These are phyloP conservation scores for Penicillium cosmopolitanum DNA, from an alignment of 495 filamentous ascomycete species.

Conservation along the genomic window DNA sequence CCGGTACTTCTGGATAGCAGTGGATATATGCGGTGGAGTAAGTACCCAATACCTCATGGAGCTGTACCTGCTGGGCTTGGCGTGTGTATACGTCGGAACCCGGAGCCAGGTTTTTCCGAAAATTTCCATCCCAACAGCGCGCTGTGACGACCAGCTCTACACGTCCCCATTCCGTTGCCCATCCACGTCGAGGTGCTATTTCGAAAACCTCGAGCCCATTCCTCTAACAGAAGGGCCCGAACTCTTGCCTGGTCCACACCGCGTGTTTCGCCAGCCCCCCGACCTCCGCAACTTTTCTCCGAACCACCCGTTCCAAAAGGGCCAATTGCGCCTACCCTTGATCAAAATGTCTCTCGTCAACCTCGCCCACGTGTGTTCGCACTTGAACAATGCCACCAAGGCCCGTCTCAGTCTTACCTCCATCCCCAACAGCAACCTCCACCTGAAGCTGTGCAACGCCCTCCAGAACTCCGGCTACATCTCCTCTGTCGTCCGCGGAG, in stretches of 20 bases:
- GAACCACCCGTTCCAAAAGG: conserved; percentile 25
- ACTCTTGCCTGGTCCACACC: neutral
- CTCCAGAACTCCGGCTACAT: conserved; percentile 85
- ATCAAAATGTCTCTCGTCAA: conserved; percentile 80
- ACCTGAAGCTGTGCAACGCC: conserved; percentile 72
- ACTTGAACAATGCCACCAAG: conserved; percentile 90
- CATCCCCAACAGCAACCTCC: conserved; percentile 78
- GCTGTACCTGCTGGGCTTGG: neutral
- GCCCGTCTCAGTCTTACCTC: conserved; percentile 87
- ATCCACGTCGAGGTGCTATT: conserved; percentile 3
- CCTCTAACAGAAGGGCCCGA: neutral
- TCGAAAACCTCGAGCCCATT: neutral
- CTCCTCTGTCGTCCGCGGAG: conserved; percentile 78
- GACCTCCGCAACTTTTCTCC: conserved; percentile 6
- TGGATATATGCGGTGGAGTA: conserved; percentile 5
- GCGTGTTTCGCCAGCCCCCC: neutral
- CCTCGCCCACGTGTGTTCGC: conserved; percentile 81
- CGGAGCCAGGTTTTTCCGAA: conserved; percentile 47
- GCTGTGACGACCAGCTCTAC: neutral
- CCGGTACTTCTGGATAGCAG: conserved; percentile 17
- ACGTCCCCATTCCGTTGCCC: neutral
- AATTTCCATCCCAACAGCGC: conserved; percentile 38
- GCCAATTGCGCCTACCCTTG: conserved; percentile 29
- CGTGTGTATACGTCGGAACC: neutral
- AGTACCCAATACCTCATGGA: conserved; percentile 5